phyloP scores from a whole-genome alignment of 2,329 filamentous ascomycete genomes.

The Alternaria triticimaculans region DNA sequence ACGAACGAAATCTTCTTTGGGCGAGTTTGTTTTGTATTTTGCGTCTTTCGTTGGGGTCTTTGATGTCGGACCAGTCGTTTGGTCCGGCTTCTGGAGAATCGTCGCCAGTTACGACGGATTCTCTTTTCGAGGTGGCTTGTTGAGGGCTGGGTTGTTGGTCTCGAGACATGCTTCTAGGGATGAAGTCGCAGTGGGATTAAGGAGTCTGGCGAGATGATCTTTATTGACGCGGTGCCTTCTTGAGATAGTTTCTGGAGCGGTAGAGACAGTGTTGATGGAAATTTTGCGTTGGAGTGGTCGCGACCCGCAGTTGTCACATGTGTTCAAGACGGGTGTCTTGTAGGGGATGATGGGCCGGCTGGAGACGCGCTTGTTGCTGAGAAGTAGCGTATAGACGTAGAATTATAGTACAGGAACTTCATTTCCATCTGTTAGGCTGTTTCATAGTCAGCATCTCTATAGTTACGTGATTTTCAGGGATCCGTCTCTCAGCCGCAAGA shows the following conservation, averaged over 20 bases:
- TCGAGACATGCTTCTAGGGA: conserved; percentile 29
- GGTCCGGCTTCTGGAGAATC: conserved; percentile 27
- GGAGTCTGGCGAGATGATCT: neutral
- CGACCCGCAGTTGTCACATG: neutral
- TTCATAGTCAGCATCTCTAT: conserved; percentile 16
- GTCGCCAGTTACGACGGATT: conserved; percentile 20
- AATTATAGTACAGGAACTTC: neutral
- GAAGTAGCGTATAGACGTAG: neutral
- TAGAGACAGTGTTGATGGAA: neutral
- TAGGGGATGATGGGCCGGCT: neutral
- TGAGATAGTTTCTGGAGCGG: neutral
- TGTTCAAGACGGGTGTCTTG: neutral
- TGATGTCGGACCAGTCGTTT: conserved; percentile 74
- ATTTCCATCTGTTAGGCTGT: too few relatives aligned
- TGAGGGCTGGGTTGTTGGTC: conserved; percentile 22
- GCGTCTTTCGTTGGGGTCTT: conserved; percentile 73
- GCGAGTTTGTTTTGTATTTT: conserved; percentile 79
- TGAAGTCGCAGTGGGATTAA: neutral
- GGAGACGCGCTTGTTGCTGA: neutral
- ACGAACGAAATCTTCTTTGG: conserved; percentile 77
- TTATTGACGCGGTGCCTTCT: neutral
- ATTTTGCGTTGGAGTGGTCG: neutral
- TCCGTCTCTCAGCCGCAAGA: conserved; percentile 20
- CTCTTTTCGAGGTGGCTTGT: conserved; percentile 21
- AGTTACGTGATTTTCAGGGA: conserved; percentile 17